Conservation (phyloP, 169 alveolate genomes). For the Cryptosporidium muris region DNA sequence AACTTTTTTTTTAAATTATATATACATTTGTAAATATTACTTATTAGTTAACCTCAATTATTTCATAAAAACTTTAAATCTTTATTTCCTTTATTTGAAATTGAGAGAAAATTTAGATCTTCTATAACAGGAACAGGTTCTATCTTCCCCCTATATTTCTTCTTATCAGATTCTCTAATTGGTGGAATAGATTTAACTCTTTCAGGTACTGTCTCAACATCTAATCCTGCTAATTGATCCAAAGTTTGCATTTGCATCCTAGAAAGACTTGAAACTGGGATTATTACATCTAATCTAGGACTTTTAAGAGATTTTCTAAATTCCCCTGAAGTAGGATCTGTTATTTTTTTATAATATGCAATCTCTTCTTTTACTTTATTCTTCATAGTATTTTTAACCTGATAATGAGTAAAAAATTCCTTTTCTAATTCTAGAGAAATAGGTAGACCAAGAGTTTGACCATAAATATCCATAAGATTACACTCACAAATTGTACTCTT, state of each 20-base stretch:
- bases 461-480: constrained; percentile 26
- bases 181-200: constrained; percentile 2
- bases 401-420: constrained; percentile 22
- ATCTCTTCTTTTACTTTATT: constrained; percentile 2
- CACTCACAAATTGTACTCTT: constrained; percentile 16
- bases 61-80: background rate
- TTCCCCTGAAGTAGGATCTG: too few relatives aligned
- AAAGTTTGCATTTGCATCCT: constrained; percentile 32
- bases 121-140: constrained; percentile 62
- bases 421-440: constrained; percentile 49
- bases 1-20: background rate
- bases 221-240: constrained; percentile 59
- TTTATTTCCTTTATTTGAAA: background rate
- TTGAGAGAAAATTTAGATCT: background rate
- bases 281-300: constrained; percentile 3
- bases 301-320: background rate
- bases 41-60: background rate
- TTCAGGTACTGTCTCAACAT: background rate
- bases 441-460: constrained; percentile 25
- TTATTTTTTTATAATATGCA: constrained; percentile 6
- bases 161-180: constrained; percentile 26
- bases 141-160: background rate
- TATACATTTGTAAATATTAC: background rate
- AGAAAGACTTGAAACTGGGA: constrained; percentile 38
- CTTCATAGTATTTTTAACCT: background rate